Evolutionary conservation across 2,329 filamentous ascomycete genomes (phyloP).

Genomic region (Colletotrichum zoysiae): DNA sequence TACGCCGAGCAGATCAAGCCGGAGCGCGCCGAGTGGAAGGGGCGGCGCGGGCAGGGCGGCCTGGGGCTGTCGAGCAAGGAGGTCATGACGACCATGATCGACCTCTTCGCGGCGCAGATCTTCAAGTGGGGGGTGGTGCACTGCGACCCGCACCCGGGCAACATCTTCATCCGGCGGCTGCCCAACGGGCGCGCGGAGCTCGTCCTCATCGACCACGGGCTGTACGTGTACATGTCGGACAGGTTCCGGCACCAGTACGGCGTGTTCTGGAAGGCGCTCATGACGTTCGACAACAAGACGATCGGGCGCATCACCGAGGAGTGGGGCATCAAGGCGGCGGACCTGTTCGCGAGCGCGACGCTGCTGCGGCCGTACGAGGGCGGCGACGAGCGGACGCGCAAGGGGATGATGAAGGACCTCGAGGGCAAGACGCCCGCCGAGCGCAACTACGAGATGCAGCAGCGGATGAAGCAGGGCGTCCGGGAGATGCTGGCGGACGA

Average conservation of each 20-base stretch:
- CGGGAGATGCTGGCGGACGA: slow-evolving; percentile 83
- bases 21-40: slow-evolving; percentile 82
- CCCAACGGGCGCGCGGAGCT: slow-evolving; percentile 88
- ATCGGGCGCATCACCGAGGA: slow-evolving; percentile 77
- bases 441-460: slow-evolving; percentile 90
- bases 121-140: slow-evolving; percentile 97
- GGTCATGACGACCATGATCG: slow-evolving; percentile 96
- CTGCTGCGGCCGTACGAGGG: slow-evolving; percentile 92
- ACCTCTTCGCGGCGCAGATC: slow-evolving; percentile 97
- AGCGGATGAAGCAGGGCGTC: slow-evolving; percentile 78
- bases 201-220: slow-evolving; percentile 95
- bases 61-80: slow-evolving; percentile 85
- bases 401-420: slow-evolving; percentile 74
- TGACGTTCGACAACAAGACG: slow-evolving; percentile 91
- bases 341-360: slow-evolving; percentile 92
- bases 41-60: slow-evolving; percentile 78
- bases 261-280: slow-evolving; percentile 91
- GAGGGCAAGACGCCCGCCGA: slow-evolving; percentile 72
- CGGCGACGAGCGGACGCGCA: slow-evolving; percentile 76
- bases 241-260: slow-evolving; percentile 89
- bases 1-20: slow-evolving; percentile 78
- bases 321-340: slow-evolving; percentile 91
- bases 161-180: slow-evolving; percentile 92
- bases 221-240: slow-evolving; percentile 92
- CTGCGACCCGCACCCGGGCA: slow-evolving; percentile 96